These are phyloP conservation scores for Eragrostis curvula DNA, from an alignment of 176 grass and related monocot genomes.

Conservation along the genomic window DNA sequence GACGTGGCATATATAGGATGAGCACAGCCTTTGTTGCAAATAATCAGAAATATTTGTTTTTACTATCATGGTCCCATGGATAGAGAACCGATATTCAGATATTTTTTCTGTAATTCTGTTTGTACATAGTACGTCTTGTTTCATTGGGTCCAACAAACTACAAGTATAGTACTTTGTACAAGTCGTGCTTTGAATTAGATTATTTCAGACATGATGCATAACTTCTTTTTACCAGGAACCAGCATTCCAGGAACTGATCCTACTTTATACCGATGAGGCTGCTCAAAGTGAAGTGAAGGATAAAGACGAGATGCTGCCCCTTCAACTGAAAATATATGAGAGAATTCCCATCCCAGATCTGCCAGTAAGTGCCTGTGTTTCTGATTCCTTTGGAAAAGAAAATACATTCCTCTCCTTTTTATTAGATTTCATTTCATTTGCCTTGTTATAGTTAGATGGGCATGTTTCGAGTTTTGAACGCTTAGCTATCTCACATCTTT, in stretches of 20 bases:
- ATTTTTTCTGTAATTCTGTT: slow-evolving; percentile 16
- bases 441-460: neutral
- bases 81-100: slow-evolving; percentile 6
- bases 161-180: neutral
- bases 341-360: slow-evolving; percentile 95
- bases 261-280: slow-evolving; percentile 79
- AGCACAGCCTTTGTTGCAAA: neutral
- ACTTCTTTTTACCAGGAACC: slow-evolving; percentile 72
- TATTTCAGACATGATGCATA: neutral
- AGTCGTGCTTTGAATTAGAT: neutral
- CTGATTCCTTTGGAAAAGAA: neutral
- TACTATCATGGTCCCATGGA: slow-evolving; percentile 3
- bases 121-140: neutral
- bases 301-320: slow-evolving; percentile 57
- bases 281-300: slow-evolving; percentile 60
- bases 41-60: neutral
- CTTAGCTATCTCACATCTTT: neutral
- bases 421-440: neutral
- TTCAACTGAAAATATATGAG: slow-evolving; percentile 94
- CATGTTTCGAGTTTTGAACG: neutral
- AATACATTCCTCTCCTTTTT: neutral
- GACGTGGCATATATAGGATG: slow-evolving; percentile 8
- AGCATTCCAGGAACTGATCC: slow-evolving; percentile 90
- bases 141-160: neutral
- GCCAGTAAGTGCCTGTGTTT: slow-evolving; percentile 52